Conservation (phyloP, 805 yeast genomes). For the Metschnikowia shivogae region DNA sequence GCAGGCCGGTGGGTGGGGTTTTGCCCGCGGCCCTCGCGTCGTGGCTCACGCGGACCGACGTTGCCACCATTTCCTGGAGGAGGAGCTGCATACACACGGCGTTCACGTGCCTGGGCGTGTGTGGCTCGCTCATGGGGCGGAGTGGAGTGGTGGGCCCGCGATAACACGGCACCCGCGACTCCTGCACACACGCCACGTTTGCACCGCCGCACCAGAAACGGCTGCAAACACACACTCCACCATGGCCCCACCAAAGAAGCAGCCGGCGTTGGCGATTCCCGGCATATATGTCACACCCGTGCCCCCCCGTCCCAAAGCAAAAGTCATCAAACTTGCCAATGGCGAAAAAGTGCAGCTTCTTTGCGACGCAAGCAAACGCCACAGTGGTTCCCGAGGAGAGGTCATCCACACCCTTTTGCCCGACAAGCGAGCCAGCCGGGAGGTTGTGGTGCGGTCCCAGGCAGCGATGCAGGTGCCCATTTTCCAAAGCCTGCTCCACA, state of each 20-base stretch:
- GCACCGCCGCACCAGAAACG: neutral
- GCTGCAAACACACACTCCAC: neutral
- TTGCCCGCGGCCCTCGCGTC: slow-evolving; percentile 23
- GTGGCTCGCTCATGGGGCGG: slow-evolving; percentile 10
- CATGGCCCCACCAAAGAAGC: neutral
- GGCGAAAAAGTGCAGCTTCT: slow-evolving; percentile 11
- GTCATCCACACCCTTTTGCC: neutral
- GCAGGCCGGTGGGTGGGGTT: neutral
- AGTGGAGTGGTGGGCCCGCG: neutral
- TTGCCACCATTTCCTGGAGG: slow-evolving; percentile 72
- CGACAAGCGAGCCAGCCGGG: no score
- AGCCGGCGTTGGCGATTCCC: slow-evolving; percentile 5
- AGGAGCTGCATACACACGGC: slow-evolving; percentile 56
- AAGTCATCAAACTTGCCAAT: slow-evolving; percentile 9
- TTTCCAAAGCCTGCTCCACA: no score
- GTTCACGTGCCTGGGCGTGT: slow-evolving; percentile 40
- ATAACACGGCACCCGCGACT: no score
- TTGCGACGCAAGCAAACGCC: neutral
- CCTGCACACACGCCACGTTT: neutral
- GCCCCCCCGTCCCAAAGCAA: neutral
- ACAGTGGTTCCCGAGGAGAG: neutral
- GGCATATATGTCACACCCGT: slow-evolving; percentile 4
- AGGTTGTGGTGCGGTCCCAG: no score
- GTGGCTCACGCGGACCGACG: slow-evolving; percentile 60
- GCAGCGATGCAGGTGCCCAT: no score